Percentiles rank a stretch among this genome's conserved stretches.
Evolutionary conservation across 345 rosid species (phyloP).

Genomic region (Citrus sp.): DNA sequence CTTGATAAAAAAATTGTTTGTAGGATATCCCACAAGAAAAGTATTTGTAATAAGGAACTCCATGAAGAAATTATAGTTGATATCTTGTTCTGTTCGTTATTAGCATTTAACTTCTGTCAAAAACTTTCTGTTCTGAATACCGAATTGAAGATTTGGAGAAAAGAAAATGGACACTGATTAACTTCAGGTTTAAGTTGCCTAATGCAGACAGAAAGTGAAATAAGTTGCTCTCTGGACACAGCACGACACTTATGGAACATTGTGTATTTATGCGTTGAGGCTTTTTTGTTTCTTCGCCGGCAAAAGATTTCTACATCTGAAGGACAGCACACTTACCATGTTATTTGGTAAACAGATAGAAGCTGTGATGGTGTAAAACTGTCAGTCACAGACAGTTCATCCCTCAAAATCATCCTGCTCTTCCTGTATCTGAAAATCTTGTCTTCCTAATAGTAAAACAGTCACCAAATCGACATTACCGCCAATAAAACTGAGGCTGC

Average conservation of each 20-base stretch:
- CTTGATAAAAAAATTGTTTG: conserved; percentile 17
- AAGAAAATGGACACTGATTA: background rate
- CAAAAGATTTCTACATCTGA: background rate
- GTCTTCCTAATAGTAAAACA: background rate
- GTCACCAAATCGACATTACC: conserved; percentile 19
- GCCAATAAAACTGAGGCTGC: conserved; percentile 29
- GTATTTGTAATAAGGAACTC: conserved; percentile 29
- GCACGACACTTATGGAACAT: background rate
- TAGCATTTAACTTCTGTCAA: background rate
- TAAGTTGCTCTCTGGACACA: background rate
- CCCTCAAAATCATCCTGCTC: conserved; percentile 12
- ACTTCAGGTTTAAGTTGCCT: background rate
- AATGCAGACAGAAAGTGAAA: background rate
- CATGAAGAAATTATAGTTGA: conserved; percentile 19
- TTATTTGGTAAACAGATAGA: background rate
- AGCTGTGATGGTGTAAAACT: conserved; percentile 12
- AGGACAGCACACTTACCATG: background rate
- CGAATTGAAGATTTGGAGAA: background rate
- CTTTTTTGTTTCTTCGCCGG: background rate
- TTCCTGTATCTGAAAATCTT: conserved; percentile 6
- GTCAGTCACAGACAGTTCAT: conserved; percentile 5
- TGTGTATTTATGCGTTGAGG: background rate
- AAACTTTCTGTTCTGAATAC: background rate
- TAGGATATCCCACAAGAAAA: conserved; percentile 20
- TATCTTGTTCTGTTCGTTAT: conserved; percentile 14